phyloP scores from a whole-genome alignment of 208 protist genomes.

The Leishmania tarentolae region DNA sequence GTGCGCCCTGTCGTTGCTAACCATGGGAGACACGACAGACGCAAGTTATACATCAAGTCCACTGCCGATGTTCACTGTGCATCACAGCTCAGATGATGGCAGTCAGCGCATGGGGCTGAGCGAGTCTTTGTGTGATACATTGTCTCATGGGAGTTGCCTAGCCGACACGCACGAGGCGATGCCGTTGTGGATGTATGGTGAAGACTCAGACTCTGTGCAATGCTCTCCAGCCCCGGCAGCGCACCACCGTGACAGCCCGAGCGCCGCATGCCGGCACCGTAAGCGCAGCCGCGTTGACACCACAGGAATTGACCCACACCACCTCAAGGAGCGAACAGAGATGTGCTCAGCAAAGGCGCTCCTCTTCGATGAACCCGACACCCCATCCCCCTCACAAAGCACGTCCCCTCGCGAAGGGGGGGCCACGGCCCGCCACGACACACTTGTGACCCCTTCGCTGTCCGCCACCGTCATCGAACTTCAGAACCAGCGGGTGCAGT shows the following conservation, averaged over 20 bases:
- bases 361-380: conserved; percentile 3
- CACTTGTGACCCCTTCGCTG: conserved; percentile 19
- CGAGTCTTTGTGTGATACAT: neutral
- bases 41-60: neutral
- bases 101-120: conserved; percentile 2
- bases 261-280: neutral
- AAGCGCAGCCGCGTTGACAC: conserved; percentile 10
- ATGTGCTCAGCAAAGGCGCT: neutral
- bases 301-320: neutral
- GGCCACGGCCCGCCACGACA: neutral
- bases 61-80: conserved; percentile 1
- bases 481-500: conserved; percentile 36
- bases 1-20: conserved; percentile 37
- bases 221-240: conserved; percentile 22
- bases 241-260: conserved; percentile 13
- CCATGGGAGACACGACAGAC: conserved; percentile 20
- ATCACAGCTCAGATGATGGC: neutral
- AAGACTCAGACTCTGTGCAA: conserved; percentile 10
- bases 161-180: neutral
- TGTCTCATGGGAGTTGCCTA: neutral
- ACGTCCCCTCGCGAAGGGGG: neutral
- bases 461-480: conserved; percentile 45
- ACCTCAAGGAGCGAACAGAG: neutral
- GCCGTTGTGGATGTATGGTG: conserved; percentile 27
- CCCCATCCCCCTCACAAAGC: neutral